These are phyloP conservation scores for Camellia granthamiana DNA, from an alignment of 148 eudicot genomes.

Conservation along the genomic window DNA sequence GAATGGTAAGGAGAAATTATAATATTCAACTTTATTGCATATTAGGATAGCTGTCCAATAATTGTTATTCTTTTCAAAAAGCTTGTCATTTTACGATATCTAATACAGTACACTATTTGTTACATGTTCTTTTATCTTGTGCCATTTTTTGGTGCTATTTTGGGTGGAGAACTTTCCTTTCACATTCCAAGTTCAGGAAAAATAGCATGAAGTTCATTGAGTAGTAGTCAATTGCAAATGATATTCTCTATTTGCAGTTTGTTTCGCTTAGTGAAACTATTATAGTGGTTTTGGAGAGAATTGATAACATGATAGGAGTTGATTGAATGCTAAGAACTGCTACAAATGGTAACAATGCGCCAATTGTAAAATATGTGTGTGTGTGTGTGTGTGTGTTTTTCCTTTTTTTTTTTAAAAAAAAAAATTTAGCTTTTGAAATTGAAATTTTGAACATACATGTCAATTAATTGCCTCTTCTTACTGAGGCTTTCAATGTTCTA, in stretches of 20 bases:
- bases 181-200: neutral
- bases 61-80: neutral
- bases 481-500: neutral
- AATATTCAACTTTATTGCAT: neutral
- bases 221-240: neutral
- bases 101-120: neutral
- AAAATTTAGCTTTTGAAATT: neutral
- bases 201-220: neutral
- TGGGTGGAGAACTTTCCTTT: neutral
- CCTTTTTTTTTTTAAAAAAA: too few species aligned
- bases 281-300: neutral
- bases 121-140: neutral
- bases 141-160: conserved; percentile 3
- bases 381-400: neutral
- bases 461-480: too few species aligned
- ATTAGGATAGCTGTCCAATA: neutral
- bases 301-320: neutral
- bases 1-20: conserved; percentile 40
- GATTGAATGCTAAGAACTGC: neutral
- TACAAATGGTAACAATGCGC: neutral
- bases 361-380: too few species aligned
- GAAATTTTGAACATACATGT: too few species aligned
- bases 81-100: conserved; percentile 1
- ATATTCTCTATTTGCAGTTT: neutral
- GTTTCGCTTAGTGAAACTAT: neutral